Evolutionary conservation across 2,329 filamentous ascomycete genomes (phyloP), one percentile per base, ranked within the genome.

Genomic region (Ophiostoma australiae): DNA sequence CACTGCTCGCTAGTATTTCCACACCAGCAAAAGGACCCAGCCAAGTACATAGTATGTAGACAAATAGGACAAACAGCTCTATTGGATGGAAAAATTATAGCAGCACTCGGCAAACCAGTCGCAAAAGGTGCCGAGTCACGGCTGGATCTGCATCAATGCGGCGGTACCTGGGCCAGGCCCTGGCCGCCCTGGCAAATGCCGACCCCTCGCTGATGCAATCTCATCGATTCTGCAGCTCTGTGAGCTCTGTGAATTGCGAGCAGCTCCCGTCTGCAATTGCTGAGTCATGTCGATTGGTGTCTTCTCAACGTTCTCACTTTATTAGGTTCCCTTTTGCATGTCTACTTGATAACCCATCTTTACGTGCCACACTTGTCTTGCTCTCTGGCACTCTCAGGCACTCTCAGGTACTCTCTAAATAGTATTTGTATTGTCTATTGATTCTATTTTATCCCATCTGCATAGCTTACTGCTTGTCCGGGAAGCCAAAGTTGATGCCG

Each of bases 401-500:
- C 37, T 31, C 27, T 31, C 27, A 3, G 3, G 27, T 31, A 31
- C 27, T 31, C 27, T 31, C 27, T 31, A 31, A 31, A 31, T 31
- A 31, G 27, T 31, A 31, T 31, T 31, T 31, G 27, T 31, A 48
- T 48, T 58, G 23, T 23, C 27, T 58, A 63, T 71, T 7, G 23
- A 35, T 58, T 41, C 31, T 3, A 20, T 63, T 31, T 11, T 11
- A n/a, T 66, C 58, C 63, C 1, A 4, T 63, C 27, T 44, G 3
- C 10, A 63, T 48, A 20, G 31, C 58, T 23, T 71, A 68, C 39
- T 61, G 58, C 84, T 90, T 90, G 77, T 91, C 90, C n/a, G 89
- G 89, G 81, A 91, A 91, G 1, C 89, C 89, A 78, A 92, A 89
- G 76, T 89, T 83, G 68, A 90, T 80, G 2, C 87, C 88, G 76